Conservation (phyloP, 305 asterid species). For the Solanum hybrid region DNA sequence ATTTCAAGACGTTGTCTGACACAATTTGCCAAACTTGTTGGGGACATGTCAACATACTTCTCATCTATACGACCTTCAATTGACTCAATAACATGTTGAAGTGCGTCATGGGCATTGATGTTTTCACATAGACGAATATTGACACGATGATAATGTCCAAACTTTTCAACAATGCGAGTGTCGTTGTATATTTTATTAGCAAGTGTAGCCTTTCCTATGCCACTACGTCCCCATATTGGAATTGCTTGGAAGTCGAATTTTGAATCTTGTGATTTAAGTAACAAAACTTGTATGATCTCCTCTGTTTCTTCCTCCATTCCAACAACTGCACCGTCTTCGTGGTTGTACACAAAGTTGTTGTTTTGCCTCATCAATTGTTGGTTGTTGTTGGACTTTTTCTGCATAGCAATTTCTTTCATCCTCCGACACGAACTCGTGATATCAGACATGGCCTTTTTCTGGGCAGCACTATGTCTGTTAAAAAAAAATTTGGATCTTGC, state of each 20-base stretch:
- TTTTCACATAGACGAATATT: neutral
- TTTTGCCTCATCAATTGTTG: neutral
- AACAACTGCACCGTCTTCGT: neutral
- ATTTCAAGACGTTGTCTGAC: neutral
- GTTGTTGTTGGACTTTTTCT: neutral
- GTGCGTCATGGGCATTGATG: neutral
- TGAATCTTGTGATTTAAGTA: neutral
- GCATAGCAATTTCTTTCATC: neutral
- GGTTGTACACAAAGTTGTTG: neutral
- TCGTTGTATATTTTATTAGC: neutral
- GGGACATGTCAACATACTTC: neutral
- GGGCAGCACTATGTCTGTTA: neutral
- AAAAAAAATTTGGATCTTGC: neutral
- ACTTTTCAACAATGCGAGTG: neutral
- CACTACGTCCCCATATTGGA: neutral
- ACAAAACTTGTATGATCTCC: neutral
- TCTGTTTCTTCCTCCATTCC: neutral
- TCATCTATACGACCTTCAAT: neutral
- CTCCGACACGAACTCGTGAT: neutral
- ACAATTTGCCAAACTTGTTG: neutral
- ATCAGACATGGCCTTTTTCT: neutral
- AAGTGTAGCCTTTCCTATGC: neutral
- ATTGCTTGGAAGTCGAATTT: neutral
- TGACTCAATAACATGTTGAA: neutral
- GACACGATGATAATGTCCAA: neutral